These are phyloP conservation scores for Agroathelia rolfsii DNA, from an alignment of 1,284 basidiomycete genomes.

Conservation along the genomic window DNA sequence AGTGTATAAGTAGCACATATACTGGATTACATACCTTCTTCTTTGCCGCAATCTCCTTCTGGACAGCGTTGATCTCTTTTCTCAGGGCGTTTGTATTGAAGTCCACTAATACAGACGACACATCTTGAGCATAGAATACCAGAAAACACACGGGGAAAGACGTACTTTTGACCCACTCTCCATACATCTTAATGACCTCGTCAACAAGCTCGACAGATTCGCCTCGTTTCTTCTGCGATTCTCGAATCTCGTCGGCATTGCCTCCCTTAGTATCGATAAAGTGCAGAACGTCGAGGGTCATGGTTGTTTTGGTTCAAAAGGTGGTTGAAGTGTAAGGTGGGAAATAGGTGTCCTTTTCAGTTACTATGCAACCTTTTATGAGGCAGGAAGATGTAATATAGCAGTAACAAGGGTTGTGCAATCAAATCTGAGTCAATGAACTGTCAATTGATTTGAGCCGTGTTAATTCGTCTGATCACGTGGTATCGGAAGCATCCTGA, in stretches of 20 bases:
- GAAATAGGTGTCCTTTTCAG: no score
- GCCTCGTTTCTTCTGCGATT: constrained; percentile 88
- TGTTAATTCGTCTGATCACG: no score
- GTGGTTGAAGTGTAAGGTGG: no score
- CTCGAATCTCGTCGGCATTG: constrained; percentile 85
- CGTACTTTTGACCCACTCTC: constrained; percentile 87
- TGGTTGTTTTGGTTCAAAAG: constrained; percentile 20
- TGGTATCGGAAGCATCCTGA: no score
- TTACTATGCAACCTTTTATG: no score
- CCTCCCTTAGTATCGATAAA: constrained; percentile 88
- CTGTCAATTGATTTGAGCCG: no score
- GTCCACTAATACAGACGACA: constrained; percentile 46
- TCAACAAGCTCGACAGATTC: constrained; percentile 88
- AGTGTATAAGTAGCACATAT: neutral
- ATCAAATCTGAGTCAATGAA: no score
- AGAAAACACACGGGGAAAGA: constrained; percentile 12
- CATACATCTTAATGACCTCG: constrained; percentile 87
- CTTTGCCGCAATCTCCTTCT: constrained; percentile 91
- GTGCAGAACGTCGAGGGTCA: constrained; percentile 71
- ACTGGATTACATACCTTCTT: constrained; percentile 69
- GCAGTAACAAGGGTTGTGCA: no score
- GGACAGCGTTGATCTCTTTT: constrained; percentile 82
- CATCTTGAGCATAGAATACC: neutral
- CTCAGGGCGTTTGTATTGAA: constrained; percentile 73
- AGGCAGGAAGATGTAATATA: no score